A percentile compares a stretch with the other conserved stretches of the same genome.
phyloP scores from a whole-genome alignment of 768 basidiomycete genomes.

The Mycena haematopus region DNA sequence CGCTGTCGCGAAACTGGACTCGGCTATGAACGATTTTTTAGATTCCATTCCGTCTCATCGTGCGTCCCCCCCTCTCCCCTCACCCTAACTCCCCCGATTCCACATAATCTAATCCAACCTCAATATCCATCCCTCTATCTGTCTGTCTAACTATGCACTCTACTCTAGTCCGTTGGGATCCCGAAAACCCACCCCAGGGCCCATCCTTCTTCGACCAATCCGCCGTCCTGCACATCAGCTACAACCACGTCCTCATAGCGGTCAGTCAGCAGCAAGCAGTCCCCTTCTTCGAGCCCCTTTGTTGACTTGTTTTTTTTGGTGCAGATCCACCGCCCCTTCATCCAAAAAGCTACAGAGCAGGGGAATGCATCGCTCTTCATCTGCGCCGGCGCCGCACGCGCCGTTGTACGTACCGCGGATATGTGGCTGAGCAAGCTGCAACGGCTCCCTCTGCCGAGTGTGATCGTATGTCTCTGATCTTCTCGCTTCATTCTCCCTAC shows the following conservation, averaged over 20 bases:
- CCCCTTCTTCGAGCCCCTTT: constrained; percentile 36
- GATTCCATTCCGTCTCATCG: constrained; percentile 63
- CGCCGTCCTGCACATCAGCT: constrained; percentile 45
- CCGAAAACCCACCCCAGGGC: constrained; percentile 29
- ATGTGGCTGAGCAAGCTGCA: constrained; percentile 17
- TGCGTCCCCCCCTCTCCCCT: constrained; percentile 37
- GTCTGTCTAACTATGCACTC: neutral
- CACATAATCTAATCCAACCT: too few relatives aligned
- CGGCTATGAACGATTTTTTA: constrained; percentile 64
- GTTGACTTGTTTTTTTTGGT: constrained; percentile 24
- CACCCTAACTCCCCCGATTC: too few relatives aligned
- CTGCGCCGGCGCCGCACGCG: constrained; percentile 58
- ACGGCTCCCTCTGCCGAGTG: constrained; percentile 5
- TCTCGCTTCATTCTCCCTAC: neutral
- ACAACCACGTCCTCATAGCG: constrained; percentile 50
- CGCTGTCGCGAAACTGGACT: constrained; percentile 66
- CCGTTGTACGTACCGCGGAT: constrained; percentile 51
- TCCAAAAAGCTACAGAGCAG: constrained; percentile 40
- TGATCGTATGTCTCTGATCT: constrained; percentile 8
- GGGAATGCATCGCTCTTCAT: constrained; percentile 54
- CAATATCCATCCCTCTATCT: neutral
- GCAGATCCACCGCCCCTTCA: constrained; percentile 53
- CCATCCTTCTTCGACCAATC: constrained; percentile 46
- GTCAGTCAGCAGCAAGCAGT: too few relatives aligned
- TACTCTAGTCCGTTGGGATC: constrained; percentile 33